phyloP scores from a whole-genome alignment of 441 rosid species.

The Mallotus japonicus region DNA sequence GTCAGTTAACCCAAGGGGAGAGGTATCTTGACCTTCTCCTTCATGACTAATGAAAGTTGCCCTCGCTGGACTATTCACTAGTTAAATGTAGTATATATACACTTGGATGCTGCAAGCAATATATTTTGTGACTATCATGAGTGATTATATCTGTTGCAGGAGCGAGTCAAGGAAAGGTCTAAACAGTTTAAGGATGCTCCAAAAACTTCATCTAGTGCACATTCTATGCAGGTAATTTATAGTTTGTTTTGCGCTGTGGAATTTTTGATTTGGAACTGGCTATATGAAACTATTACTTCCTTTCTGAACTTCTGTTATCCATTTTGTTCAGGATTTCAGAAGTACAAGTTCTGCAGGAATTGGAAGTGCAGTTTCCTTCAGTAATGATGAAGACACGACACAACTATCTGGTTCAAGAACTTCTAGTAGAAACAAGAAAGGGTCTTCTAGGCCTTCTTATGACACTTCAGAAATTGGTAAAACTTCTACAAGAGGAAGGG shows the following conservation, averaged over 20 bases:
- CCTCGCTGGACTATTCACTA: neutral
- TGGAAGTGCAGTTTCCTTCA: constrained; percentile 66
- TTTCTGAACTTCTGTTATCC: constrained; percentile 28
- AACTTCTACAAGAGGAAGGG: constrained; percentile 81
- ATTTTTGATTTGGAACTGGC: neutral
- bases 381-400: constrained; percentile 83
- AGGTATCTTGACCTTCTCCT: neutral
- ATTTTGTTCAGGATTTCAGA: constrained; percentile 47
- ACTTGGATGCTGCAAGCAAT: neutral
- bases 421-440: constrained; percentile 58
- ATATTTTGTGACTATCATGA: neutral
- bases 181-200: constrained; percentile 52
- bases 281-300: constrained; percentile 12
- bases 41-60: neutral
- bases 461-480: constrained; percentile 46
- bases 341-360: constrained; percentile 48
- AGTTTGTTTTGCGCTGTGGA: constrained; percentile 14
- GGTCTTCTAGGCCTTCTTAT: constrained; percentile 50
- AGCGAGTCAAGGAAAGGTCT: constrained; percentile 84
- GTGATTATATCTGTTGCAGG: constrained; percentile 42
- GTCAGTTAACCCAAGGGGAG: neutral
- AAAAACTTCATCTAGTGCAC: constrained; percentile 46
- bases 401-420: constrained; percentile 47
- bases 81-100: neutral
- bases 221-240: constrained; percentile 55